Evolutionary conservation across 148 eudicot species (phyloP).

Genomic region (Fagopyrum tataricum): DNA sequence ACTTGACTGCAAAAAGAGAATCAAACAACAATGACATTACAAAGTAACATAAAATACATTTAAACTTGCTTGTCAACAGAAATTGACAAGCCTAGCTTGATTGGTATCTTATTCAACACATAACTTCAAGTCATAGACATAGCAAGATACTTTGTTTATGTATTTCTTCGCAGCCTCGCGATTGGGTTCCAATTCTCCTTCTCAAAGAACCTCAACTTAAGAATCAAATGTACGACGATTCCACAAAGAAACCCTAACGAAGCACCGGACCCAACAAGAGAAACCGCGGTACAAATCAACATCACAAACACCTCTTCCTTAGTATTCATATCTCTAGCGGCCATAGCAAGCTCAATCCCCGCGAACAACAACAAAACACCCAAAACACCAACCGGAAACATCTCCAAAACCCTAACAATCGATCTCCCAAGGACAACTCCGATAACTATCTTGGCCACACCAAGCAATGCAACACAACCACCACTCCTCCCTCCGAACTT

Average conservation of each 20-base stretch:
- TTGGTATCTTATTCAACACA: no score
- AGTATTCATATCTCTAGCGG: slow-evolving; percentile 65
- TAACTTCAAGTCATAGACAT: no score
- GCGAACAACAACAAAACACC: slow-evolving; percentile 79
- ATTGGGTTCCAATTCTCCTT: background rate
- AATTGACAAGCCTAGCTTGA: no score
- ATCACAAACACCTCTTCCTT: slow-evolving; percentile 67
- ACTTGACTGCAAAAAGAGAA: no score
- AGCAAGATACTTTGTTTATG: no score
- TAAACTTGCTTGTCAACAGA: no score
- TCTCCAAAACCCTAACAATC: slow-evolving; percentile 49
- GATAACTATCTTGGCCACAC: slow-evolving; percentile 46
- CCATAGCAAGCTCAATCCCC: slow-evolving; percentile 81
- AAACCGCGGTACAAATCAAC: slow-evolving; percentile 64
- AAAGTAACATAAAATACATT: no score
- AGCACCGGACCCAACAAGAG: slow-evolving; percentile 66
- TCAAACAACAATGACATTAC: no score
- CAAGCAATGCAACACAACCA: slow-evolving; percentile 71
- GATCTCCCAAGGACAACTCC: slow-evolving; percentile 74
- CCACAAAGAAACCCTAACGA: slow-evolving; percentile 69
- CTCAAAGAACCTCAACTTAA: slow-evolving; percentile 38
- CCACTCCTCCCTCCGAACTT: slow-evolving; percentile 92
- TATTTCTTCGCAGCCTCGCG: background rate
- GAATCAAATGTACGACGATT: slow-evolving; percentile 51
- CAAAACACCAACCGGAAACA: slow-evolving; percentile 71